These are phyloP conservation scores for Cyclotella choctawhatcheeana DNA, from an alignment of 108 stramenopile species.

Conservation along the genomic window DNA sequence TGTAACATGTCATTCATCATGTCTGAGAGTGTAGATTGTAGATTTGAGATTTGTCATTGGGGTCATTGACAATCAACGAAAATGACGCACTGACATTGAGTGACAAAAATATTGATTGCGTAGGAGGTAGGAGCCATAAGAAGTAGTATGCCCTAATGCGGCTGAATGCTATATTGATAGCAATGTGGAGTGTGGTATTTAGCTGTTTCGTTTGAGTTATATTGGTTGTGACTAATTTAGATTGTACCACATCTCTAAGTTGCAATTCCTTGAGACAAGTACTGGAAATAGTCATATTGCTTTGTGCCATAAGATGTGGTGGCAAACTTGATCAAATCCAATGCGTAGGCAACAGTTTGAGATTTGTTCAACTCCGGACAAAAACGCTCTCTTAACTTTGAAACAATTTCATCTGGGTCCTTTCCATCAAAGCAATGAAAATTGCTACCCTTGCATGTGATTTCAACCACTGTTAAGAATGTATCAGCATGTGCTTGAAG, in stretches of 20 bases:
- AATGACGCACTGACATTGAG: too few species aligned
- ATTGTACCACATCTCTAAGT: conserved; percentile 29
- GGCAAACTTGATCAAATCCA: conserved; percentile 89
- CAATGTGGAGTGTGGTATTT: too few species aligned
- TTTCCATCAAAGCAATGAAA: conserved; percentile 95
- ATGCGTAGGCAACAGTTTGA: conserved; percentile 86
- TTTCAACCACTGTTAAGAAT: conserved; percentile 89
- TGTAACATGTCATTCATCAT: too few species aligned
- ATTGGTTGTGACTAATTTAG: too few species aligned
- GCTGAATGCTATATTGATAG: too few species aligned
- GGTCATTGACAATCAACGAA: too few species aligned
- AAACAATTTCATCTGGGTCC: conserved; percentile 75
- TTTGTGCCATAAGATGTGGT: conserved; percentile 86
- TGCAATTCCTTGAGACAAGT: conserved; percentile 90
- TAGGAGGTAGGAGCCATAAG: too few species aligned
- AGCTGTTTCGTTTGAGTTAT: too few species aligned
- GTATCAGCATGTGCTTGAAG: conserved; percentile 89
- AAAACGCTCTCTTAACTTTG: conserved; percentile 81
- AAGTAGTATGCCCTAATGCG: too few species aligned
- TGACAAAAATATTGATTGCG: too few species aligned
- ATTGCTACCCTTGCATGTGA: conserved; percentile 86
- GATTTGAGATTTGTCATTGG: too few species aligned
- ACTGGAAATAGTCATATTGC: conserved; percentile 96
- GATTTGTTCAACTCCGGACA: conserved; percentile 81
- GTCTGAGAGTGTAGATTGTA: too few species aligned